Conservation (phyloP, 768 basidiomycete species). For the Trametes cinnabarina region DNA sequence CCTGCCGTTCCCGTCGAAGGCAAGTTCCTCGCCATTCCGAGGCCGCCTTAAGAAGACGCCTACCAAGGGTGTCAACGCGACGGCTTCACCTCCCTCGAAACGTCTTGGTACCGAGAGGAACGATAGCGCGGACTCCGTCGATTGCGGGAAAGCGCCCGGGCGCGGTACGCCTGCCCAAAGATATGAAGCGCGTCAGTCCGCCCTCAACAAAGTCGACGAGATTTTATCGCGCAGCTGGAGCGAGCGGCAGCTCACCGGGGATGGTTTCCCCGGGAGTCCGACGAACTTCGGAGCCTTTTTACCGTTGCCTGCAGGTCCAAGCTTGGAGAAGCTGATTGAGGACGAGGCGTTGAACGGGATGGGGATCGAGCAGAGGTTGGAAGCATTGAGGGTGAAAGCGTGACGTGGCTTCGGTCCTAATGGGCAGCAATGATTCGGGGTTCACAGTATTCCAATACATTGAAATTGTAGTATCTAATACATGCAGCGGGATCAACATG, state of each 20-base stretch:
- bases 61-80: not conserved
- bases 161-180: slow-evolving; percentile 27
- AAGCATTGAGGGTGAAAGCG: not conserved
- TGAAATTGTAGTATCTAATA: too few relatives aligned
- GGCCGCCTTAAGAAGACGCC: slow-evolving; percentile 21
- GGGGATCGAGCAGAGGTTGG: slow-evolving; percentile 21
- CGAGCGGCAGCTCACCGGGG: slow-evolving; percentile 16
- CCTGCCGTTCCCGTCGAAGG: slow-evolving; percentile 21
- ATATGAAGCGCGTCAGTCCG: slow-evolving; percentile 26
- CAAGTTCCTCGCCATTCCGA: slow-evolving; percentile 20
- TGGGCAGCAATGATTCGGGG: too few relatives aligned
- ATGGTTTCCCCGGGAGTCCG: slow-evolving; percentile 3
- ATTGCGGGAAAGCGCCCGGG: not conserved
- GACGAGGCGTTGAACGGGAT: slow-evolving; percentile 11
- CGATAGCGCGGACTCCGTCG: slow-evolving; percentile 8
- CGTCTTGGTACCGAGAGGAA: not conserved
- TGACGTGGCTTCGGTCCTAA: not conserved
- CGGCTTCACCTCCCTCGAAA: not conserved
- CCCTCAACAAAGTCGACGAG: slow-evolving; percentile 30
- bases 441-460: too few relatives aligned
- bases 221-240: slow-evolving; percentile 31
- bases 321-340: not conserved
- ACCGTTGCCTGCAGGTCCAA: not conserved
- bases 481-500: too few relatives aligned
- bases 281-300: slow-evolving; percentile 5